Evolutionary conservation across 257 asterid genomes (phyloP).

Genomic region (Capsicum chinense): DNA sequence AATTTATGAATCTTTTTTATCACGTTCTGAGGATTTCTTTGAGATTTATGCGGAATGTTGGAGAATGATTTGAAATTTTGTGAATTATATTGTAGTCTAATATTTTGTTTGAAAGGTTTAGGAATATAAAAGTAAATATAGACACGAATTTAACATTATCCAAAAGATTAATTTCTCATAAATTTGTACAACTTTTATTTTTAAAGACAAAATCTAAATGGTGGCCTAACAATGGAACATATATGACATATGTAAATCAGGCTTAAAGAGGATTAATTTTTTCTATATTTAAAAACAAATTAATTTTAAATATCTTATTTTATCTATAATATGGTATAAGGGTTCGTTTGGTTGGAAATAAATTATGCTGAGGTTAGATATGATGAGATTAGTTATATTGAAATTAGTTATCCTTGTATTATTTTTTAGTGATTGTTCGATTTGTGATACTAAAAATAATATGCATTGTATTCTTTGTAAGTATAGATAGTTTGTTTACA

Average conservation of each 20-base stretch:
- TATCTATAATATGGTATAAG: not conserved
- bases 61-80: not conserved
- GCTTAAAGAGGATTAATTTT: not conserved
- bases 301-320: not conserved
- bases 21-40: not conserved
- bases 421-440: too few relatives aligned
- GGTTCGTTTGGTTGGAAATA: too few relatives aligned
- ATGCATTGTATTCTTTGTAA: too few relatives aligned
- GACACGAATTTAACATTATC: too few relatives aligned
- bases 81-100: not conserved
- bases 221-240: not conserved
- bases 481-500: too few relatives aligned
- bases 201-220: not conserved
- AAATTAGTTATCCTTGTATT: too few relatives aligned
- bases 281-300: not conserved
- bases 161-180: not conserved
- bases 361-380: too few relatives aligned
- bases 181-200: not conserved
- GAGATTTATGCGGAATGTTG: not conserved
- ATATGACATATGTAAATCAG: not conserved
- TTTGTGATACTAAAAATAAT: too few relatives aligned
- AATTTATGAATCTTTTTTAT: not conserved
- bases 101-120: not conserved
- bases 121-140: too few relatives aligned
- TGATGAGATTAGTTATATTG: too few relatives aligned